A percentile compares a stretch with the other conserved stretches of the same genome.
These are phyloP conservation scores for Comarum palustre DNA, from an alignment of 306 rosid species.

Conservation along the genomic window DNA sequence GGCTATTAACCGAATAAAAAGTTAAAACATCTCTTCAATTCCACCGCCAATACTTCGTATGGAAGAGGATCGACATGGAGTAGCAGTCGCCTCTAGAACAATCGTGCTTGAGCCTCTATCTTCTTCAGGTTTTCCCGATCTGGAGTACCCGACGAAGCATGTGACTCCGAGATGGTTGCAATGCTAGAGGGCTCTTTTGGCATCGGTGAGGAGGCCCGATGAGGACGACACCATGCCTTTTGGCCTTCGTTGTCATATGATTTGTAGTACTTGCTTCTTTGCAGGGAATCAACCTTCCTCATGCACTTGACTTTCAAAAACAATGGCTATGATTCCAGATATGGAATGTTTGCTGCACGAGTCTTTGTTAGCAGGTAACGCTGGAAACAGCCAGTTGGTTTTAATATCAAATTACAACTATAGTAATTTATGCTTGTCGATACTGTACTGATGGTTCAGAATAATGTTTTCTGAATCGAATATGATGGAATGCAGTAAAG, in stretches of 20 bases:
- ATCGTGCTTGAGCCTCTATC: no score
- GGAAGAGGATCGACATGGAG: no score
- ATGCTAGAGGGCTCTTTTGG: no score
- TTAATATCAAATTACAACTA: slow-evolving; percentile 6
- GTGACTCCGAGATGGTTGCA: no score
- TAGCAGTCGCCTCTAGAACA: no score
- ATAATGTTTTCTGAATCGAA: slow-evolving; percentile 25
- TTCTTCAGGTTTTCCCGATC: no score
- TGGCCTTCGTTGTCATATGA: background rate
- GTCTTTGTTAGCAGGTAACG: slow-evolving; percentile 66
- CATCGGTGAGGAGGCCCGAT: no score
- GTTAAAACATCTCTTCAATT: no score
- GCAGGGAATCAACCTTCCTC: slow-evolving; percentile 75
- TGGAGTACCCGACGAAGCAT: no score
- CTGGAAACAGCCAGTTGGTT: slow-evolving; percentile 18
- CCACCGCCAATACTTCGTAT: no score
- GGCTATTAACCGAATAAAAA: no score
- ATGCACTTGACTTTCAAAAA: slow-evolving; percentile 65
- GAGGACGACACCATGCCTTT: background rate
- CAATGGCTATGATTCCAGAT: slow-evolving; percentile 65
- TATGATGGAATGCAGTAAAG: slow-evolving; percentile 55
- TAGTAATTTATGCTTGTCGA: slow-evolving; percentile 4
- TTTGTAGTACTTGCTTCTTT: slow-evolving; percentile 29
- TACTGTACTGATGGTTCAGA: slow-evolving; percentile 19
- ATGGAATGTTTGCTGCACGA: slow-evolving; percentile 84